Conservation (phyloP, 139 green algal genomes). For the Picochlorum sp. region DNA sequence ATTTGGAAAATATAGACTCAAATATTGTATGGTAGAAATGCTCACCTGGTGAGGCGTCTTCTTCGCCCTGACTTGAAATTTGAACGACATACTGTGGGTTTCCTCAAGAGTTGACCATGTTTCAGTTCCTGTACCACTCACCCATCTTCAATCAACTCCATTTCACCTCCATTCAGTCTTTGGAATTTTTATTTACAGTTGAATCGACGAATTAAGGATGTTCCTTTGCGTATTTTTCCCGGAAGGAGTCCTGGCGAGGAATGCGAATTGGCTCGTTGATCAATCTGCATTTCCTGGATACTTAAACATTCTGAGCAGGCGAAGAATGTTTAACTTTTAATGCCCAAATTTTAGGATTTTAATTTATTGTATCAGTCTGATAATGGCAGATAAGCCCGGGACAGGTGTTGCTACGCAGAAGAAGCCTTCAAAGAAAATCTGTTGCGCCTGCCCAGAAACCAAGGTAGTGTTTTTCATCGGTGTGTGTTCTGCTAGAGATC, state of each 20-base stretch:
- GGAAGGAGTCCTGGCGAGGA: no score
- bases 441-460: slow-evolving; percentile 86
- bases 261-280: no score
- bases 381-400: not conserved
- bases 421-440: slow-evolving; percentile 48
- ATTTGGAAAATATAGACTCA: not conserved
- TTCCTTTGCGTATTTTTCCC: no score
- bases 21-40: not conserved
- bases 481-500: not conserved
- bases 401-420: not conserved
- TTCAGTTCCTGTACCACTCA: not conserved
- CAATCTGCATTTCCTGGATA: no score
- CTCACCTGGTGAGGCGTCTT: slow-evolving; percentile 72
- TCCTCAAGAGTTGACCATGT: no score
- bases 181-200: no score
- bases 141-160: not conserved
- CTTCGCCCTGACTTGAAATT: slow-evolving; percentile 46
- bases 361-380: not conserved
- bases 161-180: no score
- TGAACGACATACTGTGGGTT: no score
- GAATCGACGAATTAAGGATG: no score
- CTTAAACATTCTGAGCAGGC: no score
- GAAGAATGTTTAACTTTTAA: no score
- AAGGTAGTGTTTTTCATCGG: slow-evolving; percentile 47
- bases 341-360: not conserved